These are phyloP conservation scores for Scedosporium boydii DNA, from an alignment of 2,329 filamentous ascomycete species.

Conservation along the genomic window DNA sequence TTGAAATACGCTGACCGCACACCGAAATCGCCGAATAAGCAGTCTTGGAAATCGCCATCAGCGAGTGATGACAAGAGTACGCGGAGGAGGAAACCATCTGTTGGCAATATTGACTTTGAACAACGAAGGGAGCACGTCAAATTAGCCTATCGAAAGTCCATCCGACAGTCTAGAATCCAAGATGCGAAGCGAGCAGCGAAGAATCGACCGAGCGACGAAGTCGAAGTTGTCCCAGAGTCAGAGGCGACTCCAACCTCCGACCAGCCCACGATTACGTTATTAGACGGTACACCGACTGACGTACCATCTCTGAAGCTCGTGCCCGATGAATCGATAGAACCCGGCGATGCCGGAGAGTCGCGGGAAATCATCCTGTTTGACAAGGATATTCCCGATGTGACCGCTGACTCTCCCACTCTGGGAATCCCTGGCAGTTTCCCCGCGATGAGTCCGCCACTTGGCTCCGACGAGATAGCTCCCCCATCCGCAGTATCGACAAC, in stretches of 20 bases:
- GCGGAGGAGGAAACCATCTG: conserved; percentile 43
- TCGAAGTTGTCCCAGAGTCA: conserved; percentile 18
- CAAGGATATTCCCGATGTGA: neutral
- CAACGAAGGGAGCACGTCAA: conserved; percentile 74
- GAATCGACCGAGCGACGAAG: neutral
- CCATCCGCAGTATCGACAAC: conserved; percentile 48
- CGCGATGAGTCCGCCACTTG: conserved; percentile 24
- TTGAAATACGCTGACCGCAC: conserved; percentile 51
- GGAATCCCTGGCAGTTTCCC: conserved; percentile 54
- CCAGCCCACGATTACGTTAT: neutral
- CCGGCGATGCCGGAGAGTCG: neutral
- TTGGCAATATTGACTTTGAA: conserved; percentile 77
- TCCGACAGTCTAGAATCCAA: conserved; percentile 61
- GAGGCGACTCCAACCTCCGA: conserved; percentile 17
- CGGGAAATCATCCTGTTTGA: neutral
- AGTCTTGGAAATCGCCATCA: neutral
- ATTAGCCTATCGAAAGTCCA: conserved; percentile 75
- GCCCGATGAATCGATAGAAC: neutral
- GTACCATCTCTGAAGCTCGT: neutral
- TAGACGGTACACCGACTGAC: neutral
- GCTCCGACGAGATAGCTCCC: conserved; percentile 36
- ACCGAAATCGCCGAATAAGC: conserved; percentile 31
- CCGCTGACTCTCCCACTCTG: conserved; percentile 9
- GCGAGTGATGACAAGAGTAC: conserved; percentile 13
- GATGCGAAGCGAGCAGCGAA: conserved; percentile 40